Conservation (phyloP, 345 rosid species). For the Citrus glauca region DNA sequence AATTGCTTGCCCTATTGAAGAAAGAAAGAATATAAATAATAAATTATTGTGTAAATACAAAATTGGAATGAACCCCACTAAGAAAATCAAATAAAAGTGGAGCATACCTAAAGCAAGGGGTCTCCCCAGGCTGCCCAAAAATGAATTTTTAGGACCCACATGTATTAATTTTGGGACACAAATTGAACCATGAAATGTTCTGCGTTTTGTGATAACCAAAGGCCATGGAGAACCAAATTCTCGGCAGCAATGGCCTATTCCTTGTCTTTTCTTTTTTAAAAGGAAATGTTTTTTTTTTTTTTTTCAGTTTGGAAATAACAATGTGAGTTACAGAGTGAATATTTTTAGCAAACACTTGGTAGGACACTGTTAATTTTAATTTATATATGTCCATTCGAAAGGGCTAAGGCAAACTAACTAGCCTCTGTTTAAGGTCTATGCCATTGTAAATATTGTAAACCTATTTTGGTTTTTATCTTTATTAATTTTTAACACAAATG, state of each 20-base stretch:
- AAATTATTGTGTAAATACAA: background rate
- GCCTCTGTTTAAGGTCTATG: no score
- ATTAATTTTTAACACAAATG: no score
- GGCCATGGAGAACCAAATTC: constrained; percentile 16
- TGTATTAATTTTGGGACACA: constrained; percentile 14
- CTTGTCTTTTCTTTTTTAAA: background rate
- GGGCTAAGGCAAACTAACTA: no score
- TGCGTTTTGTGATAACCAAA: background rate
- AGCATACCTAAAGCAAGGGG: background rate
- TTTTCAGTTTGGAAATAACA: no score
- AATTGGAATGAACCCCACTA: background rate
- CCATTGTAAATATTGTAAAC: no score
- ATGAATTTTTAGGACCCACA: constrained; percentile 9
- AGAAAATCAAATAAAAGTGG: background rate
- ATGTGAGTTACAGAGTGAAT: no score
- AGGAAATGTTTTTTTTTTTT: no score
- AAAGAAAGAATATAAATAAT: background rate
- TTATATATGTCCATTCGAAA: no score
- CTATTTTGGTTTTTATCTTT: no score
- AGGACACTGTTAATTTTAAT: no score
- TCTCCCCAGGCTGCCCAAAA: background rate
- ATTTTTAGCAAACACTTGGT: no score
- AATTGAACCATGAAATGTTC: constrained; percentile 12
- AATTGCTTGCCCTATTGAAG: constrained; percentile 1
- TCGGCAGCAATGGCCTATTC: background rate